A percentile compares a stretch with the other conserved stretches of the same genome.
Conservation (phyloP, 192 early-diverging fungal species). For the Dissophora globulifera region DNA sequence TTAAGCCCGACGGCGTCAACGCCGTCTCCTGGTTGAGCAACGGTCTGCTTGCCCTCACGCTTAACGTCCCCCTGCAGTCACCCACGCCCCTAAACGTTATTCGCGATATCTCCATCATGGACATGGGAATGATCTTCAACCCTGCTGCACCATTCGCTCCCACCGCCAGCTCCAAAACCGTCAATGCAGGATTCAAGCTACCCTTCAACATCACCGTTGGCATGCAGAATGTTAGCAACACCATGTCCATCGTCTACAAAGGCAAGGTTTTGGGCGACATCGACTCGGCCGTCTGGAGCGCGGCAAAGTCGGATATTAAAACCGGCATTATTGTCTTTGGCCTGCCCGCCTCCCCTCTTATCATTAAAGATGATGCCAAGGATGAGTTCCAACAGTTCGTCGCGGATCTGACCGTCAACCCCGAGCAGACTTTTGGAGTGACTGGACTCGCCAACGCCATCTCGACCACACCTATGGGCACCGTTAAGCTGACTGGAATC, state of each 20-base stretch:
- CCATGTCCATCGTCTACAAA: constrained; percentile 57
- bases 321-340: constrained; percentile 58
- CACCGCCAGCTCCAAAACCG: constrained; percentile 47
- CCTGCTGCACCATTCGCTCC: constrained; percentile 57
- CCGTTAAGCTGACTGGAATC: constrained; percentile 60
- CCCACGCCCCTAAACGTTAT: constrained; percentile 58
- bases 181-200: constrained; percentile 61
- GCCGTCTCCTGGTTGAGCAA: constrained; percentile 59
- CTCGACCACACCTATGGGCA: constrained; percentile 65
- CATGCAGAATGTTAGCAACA: constrained; percentile 62
- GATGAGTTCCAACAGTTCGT: constrained; percentile 62
- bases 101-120: constrained; percentile 60
- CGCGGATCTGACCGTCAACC: constrained; percentile 56
- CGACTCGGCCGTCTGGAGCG: constrained; percentile 32
- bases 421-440: constrained; percentile 55
- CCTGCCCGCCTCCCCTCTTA: constrained; percentile 55
- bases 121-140: constrained; percentile 64
- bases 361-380: constrained; percentile 55
- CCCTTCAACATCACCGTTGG: constrained; percentile 71
- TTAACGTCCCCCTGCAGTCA: constrained; percentile 60
- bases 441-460: constrained; percentile 58
- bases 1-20: constrained; percentile 56
- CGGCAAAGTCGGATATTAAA: constrained; percentile 50
- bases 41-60: constrained; percentile 58
- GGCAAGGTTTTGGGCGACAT: constrained; percentile 31